Percentiles rank a stretch among this genome's conserved stretches.
Evolutionary conservation across 805 yeast genomes (phyloP).

Genomic region (Torulaspora franciscae): DNA sequence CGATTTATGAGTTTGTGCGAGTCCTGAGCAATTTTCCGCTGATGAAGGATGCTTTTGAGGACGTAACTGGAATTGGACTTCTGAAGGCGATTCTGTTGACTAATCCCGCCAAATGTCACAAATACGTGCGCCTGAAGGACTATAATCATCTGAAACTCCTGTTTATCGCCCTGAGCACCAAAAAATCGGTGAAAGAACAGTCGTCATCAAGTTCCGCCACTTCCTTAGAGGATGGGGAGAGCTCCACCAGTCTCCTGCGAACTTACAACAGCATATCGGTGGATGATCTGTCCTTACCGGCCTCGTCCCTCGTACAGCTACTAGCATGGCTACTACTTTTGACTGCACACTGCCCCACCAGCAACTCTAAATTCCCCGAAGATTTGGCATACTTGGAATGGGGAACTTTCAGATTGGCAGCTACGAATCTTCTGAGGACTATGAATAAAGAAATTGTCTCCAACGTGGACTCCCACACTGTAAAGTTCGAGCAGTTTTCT

Average conservation of each 20-base stretch:
- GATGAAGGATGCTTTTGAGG: constrained; percentile 33
- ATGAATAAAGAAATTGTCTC: constrained; percentile 40
- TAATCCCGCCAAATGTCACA: constrained; percentile 40
- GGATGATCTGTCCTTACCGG: constrained; percentile 37
- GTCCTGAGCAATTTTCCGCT: constrained; percentile 50
- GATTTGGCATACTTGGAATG: constrained; percentile 34
- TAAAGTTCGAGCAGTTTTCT: constrained; percentile 36
- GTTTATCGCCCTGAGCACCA: constrained; percentile 43
- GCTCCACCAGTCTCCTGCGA: constrained; percentile 29
- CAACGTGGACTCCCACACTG: constrained; percentile 18
- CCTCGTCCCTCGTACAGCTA: constrained; percentile 40
- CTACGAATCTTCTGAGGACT: constrained; percentile 46
- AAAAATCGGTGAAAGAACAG: constrained; percentile 19
- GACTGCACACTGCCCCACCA: constrained; percentile 36
- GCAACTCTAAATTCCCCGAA: constrained; percentile 33
- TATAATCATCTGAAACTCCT: constrained; percentile 43
- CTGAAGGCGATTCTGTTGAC: constrained; percentile 43
- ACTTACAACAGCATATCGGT: constrained; percentile 44
- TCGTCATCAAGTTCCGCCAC: constrained; percentile 11
- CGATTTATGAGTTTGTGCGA: constrained; percentile 40
- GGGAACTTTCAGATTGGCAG: constrained; percentile 41
- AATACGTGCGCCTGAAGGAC: constrained; percentile 34
- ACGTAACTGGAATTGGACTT: constrained; percentile 39
- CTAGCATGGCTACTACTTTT: constrained; percentile 48
- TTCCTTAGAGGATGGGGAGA: constrained; percentile 15